phyloP scores from a whole-genome alignment of 2,329 filamentous ascomycete species.

The Xylariaceae sp. region DNA sequence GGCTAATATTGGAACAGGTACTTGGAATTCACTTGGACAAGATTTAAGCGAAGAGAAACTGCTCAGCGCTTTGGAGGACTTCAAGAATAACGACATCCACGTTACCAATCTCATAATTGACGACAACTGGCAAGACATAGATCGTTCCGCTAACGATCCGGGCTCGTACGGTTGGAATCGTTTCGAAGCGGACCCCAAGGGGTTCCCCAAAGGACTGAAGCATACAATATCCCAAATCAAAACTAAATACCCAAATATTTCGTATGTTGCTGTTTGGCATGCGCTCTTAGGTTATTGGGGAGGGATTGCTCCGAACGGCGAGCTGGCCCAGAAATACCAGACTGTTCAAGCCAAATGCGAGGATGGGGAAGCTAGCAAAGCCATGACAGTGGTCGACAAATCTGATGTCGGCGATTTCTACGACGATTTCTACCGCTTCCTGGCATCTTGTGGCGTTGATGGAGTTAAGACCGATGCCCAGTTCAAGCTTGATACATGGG shows the following conservation, averaged over 20 bases:
- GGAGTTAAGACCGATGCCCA: conserved; percentile 92
- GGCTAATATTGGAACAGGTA: conserved; percentile 47
- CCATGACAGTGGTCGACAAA: conserved; percentile 70
- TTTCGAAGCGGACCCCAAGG: conserved; percentile 79
- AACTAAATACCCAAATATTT: conserved; percentile 65
- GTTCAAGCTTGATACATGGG: conserved; percentile 78
- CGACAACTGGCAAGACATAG: conserved; percentile 90
- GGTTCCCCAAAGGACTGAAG: conserved; percentile 79
- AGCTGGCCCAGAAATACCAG: conserved; percentile 75
- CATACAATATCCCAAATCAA: conserved; percentile 68
- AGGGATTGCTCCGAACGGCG: conserved; percentile 72
- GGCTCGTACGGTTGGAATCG: conserved; percentile 68
- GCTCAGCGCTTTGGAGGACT: conserved; percentile 66
- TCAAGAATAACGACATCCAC: conserved; percentile 70
- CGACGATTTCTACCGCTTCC: conserved; percentile 85
- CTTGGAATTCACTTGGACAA: conserved; percentile 92
- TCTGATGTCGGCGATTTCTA: conserved; percentile 77
- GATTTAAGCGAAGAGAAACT: conserved; percentile 78
- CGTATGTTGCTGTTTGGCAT: conserved; percentile 92
- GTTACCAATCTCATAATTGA: conserved; percentile 90
- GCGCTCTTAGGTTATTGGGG: conserved; percentile 88
- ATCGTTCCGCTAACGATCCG: conserved; percentile 47
- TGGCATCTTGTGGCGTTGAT: conserved; percentile 71
- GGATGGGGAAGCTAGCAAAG: conserved; percentile 54
- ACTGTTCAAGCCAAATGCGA: conserved; percentile 60